These are phyloP conservation scores for Tulasnella sp. DNA, from an alignment of 768 basidiomycete genomes.

Conservation along the genomic window DNA sequence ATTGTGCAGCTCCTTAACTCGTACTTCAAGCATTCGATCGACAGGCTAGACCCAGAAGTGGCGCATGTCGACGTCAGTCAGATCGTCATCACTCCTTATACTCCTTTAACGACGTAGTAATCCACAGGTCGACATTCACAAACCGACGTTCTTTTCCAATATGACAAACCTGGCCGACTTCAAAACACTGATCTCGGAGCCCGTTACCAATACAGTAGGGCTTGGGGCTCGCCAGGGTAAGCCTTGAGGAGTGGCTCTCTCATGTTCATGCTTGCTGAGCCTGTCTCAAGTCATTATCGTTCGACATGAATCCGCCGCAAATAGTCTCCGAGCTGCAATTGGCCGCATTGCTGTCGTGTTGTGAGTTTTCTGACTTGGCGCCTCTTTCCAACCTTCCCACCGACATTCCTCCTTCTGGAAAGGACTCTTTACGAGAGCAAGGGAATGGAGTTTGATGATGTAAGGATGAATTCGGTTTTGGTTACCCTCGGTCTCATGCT, in stretches of 20 bases:
- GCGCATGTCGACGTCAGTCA: slow-evolving; percentile 46
- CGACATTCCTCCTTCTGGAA: no score
- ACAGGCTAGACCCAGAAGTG: slow-evolving; percentile 36
- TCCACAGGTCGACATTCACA: slow-evolving; percentile 14
- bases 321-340: neutral
- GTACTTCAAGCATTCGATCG: slow-evolving; percentile 31
- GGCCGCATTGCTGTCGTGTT: neutral
- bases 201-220: neutral
- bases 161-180: neutral
- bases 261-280: neutral
- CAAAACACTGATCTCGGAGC: neutral
- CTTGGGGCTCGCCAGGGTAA: neutral
- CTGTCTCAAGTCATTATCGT: slow-evolving; percentile 18
- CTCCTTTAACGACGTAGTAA: no score
- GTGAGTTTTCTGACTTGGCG: neutral
- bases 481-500: neutral
- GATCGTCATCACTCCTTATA: slow-evolving; percentile 47
- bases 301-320: neutral
- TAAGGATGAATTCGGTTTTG: slow-evolving; percentile 38
- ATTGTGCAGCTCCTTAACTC: slow-evolving; percentile 2
- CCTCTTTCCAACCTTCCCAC: neutral
- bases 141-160: slow-evolving; percentile 11
- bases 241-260: neutral
- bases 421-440: slow-evolving; percentile 64
- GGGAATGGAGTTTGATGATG: slow-evolving; percentile 69